These are phyloP conservation scores for Fusarium albidum DNA, from an alignment of 2,329 filamentous ascomycete genomes.

Conservation along the genomic window DNA sequence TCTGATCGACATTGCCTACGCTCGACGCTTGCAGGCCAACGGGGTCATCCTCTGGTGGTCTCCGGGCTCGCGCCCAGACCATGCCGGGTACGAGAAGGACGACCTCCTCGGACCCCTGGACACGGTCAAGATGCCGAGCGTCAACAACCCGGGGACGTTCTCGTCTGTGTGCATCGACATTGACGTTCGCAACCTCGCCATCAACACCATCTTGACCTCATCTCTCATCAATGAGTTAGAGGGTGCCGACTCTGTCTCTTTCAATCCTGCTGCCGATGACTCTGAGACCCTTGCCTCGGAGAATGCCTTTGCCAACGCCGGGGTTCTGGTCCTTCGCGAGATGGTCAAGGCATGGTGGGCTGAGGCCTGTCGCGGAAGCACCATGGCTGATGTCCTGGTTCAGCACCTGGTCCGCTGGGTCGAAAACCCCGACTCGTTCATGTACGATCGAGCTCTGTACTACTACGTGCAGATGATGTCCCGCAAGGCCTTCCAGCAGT, in stretches of 20 bases:
- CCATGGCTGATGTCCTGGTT: slow-evolving; percentile 97
- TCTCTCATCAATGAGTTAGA: slow-evolving; percentile 97
- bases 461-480: slow-evolving; percentile 99
- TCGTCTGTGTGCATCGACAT: slow-evolving; percentile 96
- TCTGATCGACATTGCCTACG: slow-evolving; percentile 95
- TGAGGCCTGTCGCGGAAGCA: slow-evolving; percentile 87
- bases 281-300: slow-evolving; percentile 76
- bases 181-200: slow-evolving; percentile 91
- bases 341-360: slow-evolving; percentile 99
- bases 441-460: slow-evolving; percentile 93
- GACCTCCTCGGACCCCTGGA: slow-evolving; percentile 86
- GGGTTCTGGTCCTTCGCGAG: slow-evolving; percentile 88
- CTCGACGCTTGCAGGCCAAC: slow-evolving; percentile 85
- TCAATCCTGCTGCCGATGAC: slow-evolving; percentile 66
- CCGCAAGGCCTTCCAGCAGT: slow-evolving; percentile 93
- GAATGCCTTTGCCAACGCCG: slow-evolving; percentile 91
- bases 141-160: slow-evolving; percentile 94
- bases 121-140: slow-evolving; percentile 86
- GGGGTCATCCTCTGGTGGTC: slow-evolving; percentile 99
- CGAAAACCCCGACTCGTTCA: slow-evolving; percentile 88
- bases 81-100: slow-evolving; percentile 94
- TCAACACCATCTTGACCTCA: slow-evolving; percentile 97
- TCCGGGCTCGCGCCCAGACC: slow-evolving; percentile 83
- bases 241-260: slow-evolving; percentile 83
- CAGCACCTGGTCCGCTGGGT: slow-evolving; percentile 98